These are phyloP conservation scores for Lentinula boryana DNA, from an alignment of 768 basidiomycete species.

Conservation along the genomic window DNA sequence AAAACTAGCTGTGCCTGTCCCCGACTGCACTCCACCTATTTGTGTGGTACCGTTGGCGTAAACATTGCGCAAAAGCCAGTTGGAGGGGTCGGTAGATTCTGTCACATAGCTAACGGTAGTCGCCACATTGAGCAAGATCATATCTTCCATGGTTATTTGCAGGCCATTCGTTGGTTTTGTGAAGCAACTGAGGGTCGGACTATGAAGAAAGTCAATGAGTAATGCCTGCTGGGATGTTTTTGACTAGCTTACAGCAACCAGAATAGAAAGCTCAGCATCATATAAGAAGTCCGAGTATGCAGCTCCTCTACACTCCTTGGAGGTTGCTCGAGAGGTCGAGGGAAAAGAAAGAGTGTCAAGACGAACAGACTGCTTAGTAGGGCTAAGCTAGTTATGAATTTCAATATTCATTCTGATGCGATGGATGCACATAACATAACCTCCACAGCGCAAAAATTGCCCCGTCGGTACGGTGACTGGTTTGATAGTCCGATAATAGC, in stretches of 20 bases:
- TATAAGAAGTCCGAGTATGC: background rate
- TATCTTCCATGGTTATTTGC: background rate
- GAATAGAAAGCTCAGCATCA: background rate
- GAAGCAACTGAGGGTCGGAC: background rate
- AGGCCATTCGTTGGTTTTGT: background rate
- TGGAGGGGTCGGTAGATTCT: background rate
- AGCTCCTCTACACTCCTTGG: background rate
- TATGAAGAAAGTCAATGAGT: background rate
- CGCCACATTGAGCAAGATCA: background rate
- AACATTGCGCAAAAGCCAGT: background rate
- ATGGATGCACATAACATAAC: background rate
- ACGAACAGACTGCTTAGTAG: background rate
- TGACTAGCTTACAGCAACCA: background rate
- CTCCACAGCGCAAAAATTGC: background rate
- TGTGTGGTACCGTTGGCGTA: background rate
- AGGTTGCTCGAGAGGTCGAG: background rate
- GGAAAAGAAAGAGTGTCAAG: background rate
- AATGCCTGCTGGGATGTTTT: background rate
- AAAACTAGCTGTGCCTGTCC: background rate
- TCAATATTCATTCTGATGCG: background rate
- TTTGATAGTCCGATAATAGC: too few relatives aligned
- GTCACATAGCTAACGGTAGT: background rate
- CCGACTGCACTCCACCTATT: conserved; percentile 1
- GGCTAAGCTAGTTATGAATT: background rate
- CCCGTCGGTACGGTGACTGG: background rate